These are phyloP conservation scores for Nyssa sinensis DNA, from an alignment of 148 eudicot species.

Conservation along the genomic window DNA sequence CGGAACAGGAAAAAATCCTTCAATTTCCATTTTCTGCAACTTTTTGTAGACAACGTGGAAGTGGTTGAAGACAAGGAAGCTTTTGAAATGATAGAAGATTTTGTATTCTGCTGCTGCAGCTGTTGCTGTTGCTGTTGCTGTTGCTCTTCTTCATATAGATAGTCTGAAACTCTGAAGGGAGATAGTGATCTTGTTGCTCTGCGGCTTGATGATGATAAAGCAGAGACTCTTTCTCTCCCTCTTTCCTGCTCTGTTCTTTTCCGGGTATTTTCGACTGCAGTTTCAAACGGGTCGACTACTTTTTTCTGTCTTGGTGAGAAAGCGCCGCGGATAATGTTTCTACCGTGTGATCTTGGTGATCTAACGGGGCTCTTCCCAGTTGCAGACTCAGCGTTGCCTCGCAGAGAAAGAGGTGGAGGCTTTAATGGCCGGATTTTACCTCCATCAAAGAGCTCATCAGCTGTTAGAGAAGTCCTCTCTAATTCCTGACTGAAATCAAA, in stretches of 20 bases:
- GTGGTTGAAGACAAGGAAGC: not conserved
- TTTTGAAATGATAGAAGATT: slow-evolving; percentile 2
- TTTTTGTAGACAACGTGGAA: slow-evolving; percentile 26
- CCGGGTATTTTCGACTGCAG: not conserved
- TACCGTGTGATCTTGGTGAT: not conserved
- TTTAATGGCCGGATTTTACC: slow-evolving; percentile 41
- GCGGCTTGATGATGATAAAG: slow-evolving; percentile 13
- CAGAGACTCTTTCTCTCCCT: slow-evolving; percentile 25
- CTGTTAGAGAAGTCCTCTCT: slow-evolving; percentile 22
- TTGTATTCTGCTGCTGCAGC: slow-evolving; percentile 1
- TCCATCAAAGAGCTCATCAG: slow-evolving; percentile 52
- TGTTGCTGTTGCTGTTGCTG: slow-evolving; percentile 17
- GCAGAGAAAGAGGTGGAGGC: slow-evolving; percentile 5
- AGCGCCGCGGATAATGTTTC: not conserved
- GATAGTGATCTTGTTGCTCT: slow-evolving; percentile 57
- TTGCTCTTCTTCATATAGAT: slow-evolving; percentile 59
- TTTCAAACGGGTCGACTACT: not conserved
- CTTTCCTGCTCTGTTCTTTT: slow-evolving; percentile 14
- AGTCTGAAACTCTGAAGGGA: slow-evolving; percentile 42
- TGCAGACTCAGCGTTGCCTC: not conserved
- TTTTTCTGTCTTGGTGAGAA: not conserved
- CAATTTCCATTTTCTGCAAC: slow-evolving; percentile 60
- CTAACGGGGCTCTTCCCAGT: not conserved
- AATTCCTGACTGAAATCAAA: slow-evolving; percentile 24
- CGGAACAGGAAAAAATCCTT: slow-evolving; percentile 72